phyloP scores from a whole-genome alignment of 371 early-diverging fungal species.

The Apophysomyces elegans region DNA sequence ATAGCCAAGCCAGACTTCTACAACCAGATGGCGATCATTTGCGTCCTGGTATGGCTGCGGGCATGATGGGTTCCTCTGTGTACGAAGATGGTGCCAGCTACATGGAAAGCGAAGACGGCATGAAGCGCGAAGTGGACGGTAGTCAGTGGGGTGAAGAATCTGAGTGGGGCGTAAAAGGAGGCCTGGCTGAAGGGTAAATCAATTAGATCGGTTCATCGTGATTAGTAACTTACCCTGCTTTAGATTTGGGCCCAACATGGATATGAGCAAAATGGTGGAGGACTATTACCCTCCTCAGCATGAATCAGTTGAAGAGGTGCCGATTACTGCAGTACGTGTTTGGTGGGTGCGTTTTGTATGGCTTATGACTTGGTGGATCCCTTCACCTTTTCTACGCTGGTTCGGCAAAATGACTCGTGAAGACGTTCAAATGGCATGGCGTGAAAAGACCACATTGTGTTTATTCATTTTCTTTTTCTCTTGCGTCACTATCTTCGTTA shows the following conservation, averaged over 20 bases:
- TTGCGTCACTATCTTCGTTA: constrained; percentile 83
- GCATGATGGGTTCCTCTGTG: constrained; percentile 30
- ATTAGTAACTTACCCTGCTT: constrained; percentile 1
- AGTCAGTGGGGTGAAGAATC: constrained; percentile 60
- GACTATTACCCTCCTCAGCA: constrained; percentile 49
- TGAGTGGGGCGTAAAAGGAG: constrained; percentile 55
- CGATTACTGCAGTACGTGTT: constrained; percentile 61
- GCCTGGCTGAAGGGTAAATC: constrained; percentile 53
- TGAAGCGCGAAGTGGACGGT: constrained; percentile 53
- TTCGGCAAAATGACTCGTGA: constrained; percentile 79
- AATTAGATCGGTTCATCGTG: not conserved
- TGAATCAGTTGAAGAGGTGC: constrained; percentile 63
- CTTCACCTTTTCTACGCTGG: constrained; percentile 64
- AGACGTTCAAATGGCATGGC: constrained; percentile 95
- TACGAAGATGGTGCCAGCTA: constrained; percentile 55
- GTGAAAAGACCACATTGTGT: constrained; percentile 94
- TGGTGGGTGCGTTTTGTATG: constrained; percentile 91
- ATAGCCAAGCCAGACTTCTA: constrained; percentile 34
- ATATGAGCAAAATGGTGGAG: constrained; percentile 55
- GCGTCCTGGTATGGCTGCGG: constrained; percentile 17
- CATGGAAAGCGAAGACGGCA: constrained; percentile 50
- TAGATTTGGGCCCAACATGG: constrained; percentile 55
- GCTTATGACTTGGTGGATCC: constrained; percentile 92
- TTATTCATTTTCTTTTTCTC: constrained; percentile 86
- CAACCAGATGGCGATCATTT: constrained; percentile 29